phyloP scores from a whole-genome alignment of 139 green algal genomes.

The Haematococcus lacustris region DNA sequence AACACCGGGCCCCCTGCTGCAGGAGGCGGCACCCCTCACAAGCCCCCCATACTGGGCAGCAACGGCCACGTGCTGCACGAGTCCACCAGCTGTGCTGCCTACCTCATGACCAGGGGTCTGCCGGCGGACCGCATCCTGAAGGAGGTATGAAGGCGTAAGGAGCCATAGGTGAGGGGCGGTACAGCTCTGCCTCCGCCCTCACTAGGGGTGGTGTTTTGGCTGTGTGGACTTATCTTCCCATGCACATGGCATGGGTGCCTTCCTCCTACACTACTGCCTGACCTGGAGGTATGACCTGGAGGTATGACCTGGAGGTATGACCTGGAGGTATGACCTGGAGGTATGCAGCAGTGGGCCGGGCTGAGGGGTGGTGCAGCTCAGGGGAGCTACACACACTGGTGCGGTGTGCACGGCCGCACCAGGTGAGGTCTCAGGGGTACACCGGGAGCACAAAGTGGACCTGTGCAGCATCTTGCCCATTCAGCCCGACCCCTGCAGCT shows the following conservation, averaged over 20 bases:
- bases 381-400: no score
- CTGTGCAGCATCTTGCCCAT: no score
- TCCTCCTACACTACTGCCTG: not conserved
- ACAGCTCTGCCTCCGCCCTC: not conserved
- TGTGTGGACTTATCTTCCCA: not conserved
- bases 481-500: no score
- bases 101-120: conserved; percentile 47
- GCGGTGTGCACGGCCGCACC: no score
- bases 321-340: no score
- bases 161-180: not conserved
- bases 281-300: not conserved
- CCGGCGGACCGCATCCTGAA: conserved; percentile 43
- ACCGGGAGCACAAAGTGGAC: no score
- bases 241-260: not conserved
- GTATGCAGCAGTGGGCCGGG: no score
- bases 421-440: no score
- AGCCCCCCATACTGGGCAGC: conserved; percentile 48
- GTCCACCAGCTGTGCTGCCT: conserved; percentile 49
- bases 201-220: not conserved
- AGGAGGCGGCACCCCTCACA: conserved; percentile 77
- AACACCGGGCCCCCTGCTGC: not conserved
- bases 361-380: no score
- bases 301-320: not conserved
- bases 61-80: conserved; percentile 69
- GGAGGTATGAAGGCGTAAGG: conserved; percentile 24